Evolutionary conservation across 106 monocot genomes (phyloP).

Genomic region (Narthecium ossifragum): DNA sequence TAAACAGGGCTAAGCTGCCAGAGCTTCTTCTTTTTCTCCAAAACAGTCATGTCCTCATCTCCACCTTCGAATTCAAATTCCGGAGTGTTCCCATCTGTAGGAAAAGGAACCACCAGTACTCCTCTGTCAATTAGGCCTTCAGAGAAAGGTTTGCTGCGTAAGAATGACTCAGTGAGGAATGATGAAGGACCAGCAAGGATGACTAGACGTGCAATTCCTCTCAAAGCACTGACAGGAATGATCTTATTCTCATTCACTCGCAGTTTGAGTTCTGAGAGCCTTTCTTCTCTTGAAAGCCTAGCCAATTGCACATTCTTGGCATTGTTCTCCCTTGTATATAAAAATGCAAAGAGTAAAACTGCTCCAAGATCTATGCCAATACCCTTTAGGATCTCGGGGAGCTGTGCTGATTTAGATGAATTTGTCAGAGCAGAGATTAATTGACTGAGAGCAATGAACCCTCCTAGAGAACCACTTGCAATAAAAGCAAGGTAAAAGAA

Average conservation of each 20-base stretch:
- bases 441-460: slow-evolving; percentile 61
- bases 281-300: slow-evolving; percentile 83
- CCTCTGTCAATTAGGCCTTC: slow-evolving; percentile 69
- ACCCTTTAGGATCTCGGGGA: slow-evolving; percentile 50
- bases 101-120: slow-evolving; percentile 75
- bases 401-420: slow-evolving; percentile 40
- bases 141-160: slow-evolving; percentile 52
- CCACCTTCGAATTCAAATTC: slow-evolving; percentile 37
- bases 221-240: slow-evolving; percentile 50
- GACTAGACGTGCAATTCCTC: slow-evolving; percentile 75
- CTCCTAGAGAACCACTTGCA: slow-evolving; percentile 73
- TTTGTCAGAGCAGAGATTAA: slow-evolving; percentile 44
- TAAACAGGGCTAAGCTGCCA: slow-evolving; percentile 83
- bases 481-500: slow-evolving; percentile 96
- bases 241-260: slow-evolving; percentile 53
- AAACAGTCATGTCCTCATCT: slow-evolving; percentile 20
- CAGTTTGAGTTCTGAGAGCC: slow-evolving; percentile 70
- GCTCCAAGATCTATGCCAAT: slow-evolving; percentile 80
- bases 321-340: slow-evolving; percentile 69
- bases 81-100: slow-evolving; percentile 44
- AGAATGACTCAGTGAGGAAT: slow-evolving; percentile 61
- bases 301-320: slow-evolving; percentile 78
- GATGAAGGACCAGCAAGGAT: slow-evolving; percentile 77
- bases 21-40: slow-evolving; percentile 42
- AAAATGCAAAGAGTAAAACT: slow-evolving; percentile 66